Evolutionary conservation across 345 rosid species (phyloP).

Genomic region (Anacardium occidentale): DNA sequence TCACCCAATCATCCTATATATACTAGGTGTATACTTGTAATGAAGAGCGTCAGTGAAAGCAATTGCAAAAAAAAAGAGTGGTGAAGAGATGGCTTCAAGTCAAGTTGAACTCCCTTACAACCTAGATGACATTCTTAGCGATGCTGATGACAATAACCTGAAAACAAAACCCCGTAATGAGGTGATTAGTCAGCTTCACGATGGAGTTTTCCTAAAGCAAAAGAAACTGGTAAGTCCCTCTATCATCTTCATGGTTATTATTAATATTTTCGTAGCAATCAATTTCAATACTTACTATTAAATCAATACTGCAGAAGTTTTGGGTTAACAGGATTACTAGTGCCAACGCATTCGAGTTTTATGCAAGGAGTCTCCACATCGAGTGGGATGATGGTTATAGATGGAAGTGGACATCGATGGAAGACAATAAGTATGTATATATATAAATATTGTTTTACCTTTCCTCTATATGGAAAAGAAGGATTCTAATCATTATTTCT

Average conservation of each 20-base stretch:
- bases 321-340: neutral
- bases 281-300: neutral
- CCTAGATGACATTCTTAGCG: neutral
- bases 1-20: no score
- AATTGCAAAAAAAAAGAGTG: no score
- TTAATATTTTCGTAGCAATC: neutral
- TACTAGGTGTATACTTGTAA: no score
- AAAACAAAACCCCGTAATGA: neutral
- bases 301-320: neutral
- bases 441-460: neutral
- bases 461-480: no score
- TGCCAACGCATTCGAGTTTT: neutral
- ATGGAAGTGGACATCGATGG: neutral
- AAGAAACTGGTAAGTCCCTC: neutral
- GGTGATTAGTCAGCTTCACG: neutral
- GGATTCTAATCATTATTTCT: no score
- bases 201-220: neutral
- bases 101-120: neutral
- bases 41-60: no score
- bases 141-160: neutral
- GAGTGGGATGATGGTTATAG: neutral
- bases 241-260: no score
- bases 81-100: no score
- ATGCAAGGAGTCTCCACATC: neutral
- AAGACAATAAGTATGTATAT: neutral